These are phyloP conservation scores for Ceratocystis harringtonii DNA, from an alignment of 2,329 filamentous ascomycete genomes.

Conservation along the genomic window DNA sequence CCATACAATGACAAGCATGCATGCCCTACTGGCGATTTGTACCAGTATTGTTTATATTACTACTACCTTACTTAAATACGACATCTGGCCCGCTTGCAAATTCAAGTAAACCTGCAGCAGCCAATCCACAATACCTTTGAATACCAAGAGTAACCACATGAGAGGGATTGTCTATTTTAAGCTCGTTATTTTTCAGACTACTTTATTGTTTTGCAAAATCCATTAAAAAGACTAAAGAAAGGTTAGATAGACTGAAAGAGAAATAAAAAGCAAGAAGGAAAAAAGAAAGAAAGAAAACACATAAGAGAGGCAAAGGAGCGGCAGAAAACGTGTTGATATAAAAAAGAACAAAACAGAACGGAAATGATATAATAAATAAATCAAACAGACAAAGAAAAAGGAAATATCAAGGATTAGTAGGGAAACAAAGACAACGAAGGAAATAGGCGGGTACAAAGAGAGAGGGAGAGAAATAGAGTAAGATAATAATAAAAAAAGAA, in stretches of 20 bases:
- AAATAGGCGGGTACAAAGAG: neutral
- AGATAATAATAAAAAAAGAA: slow-evolving; percentile 10
- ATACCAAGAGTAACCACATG: neutral
- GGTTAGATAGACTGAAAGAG: neutral
- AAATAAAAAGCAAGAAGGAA: slow-evolving; percentile 4
- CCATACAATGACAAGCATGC: neutral
- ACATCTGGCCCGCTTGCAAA: neutral
- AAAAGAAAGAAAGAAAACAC: slow-evolving; percentile 1
- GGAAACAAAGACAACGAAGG: neutral
- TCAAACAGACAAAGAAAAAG: neutral
- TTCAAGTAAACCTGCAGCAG: neutral
- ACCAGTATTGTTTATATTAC: neutral
- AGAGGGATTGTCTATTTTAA: neutral
- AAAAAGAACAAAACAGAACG: slow-evolving; percentile 5
- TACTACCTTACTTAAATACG: neutral
- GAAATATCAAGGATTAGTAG: neutral
- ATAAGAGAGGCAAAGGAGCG: neutral
- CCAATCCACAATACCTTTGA: neutral
- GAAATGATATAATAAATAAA: slow-evolving; percentile 5
- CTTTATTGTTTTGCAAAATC: neutral
- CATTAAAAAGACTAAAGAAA: slow-evolving; percentile 7
- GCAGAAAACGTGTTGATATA: slow-evolving; percentile 3
- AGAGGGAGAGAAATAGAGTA: neutral
- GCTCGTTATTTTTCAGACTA: neutral
- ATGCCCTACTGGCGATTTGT: neutral